A percentile compares a stretch with the other conserved stretches of the same genome.
Conservation (phyloP, 306 rosid species). For the Vigna reflexopilosa region DNA sequence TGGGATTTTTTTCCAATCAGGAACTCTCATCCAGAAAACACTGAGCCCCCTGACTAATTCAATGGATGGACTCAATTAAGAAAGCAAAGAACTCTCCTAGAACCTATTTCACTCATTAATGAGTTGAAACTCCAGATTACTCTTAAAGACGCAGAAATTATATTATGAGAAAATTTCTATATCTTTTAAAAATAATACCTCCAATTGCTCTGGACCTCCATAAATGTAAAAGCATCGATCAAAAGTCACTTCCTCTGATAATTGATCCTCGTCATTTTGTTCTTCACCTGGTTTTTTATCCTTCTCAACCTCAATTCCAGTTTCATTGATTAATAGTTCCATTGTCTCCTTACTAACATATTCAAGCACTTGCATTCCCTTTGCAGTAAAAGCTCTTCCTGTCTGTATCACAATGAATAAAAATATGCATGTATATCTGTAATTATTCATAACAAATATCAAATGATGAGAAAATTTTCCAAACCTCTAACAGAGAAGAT, state of each 20-base stretch:
- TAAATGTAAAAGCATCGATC: conserved; percentile 98
- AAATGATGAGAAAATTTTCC: conserved; percentile 26
- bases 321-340: conserved; percentile 88
- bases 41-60: too few species aligned
- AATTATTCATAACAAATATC: conserved; percentile 35
- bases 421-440: conserved; percentile 41
- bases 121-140: background rate
- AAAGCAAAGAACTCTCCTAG: too few species aligned
- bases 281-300: conserved; percentile 51
- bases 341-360: conserved; percentile 93
- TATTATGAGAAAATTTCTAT: conserved; percentile 11
- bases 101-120: too few species aligned
- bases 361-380: conserved; percentile 98
- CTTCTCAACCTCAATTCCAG: conserved; percentile 91
- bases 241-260: conserved; percentile 87
- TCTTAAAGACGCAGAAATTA: conserved; percentile 2
- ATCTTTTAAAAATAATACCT: conserved; percentile 57
- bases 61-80: too few species aligned
- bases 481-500: conserved; percentile 89
- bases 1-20: too few species aligned
- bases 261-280: conserved; percentile 66
- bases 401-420: conserved; percentile 59
- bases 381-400: conserved; percentile 93
- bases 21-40: too few species aligned
- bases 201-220: conserved; percentile 99